These are phyloP conservation scores for Aspergillus transmontanensis DNA, from an alignment of 2,329 filamentous ascomycete genomes.

Conservation along the genomic window DNA sequence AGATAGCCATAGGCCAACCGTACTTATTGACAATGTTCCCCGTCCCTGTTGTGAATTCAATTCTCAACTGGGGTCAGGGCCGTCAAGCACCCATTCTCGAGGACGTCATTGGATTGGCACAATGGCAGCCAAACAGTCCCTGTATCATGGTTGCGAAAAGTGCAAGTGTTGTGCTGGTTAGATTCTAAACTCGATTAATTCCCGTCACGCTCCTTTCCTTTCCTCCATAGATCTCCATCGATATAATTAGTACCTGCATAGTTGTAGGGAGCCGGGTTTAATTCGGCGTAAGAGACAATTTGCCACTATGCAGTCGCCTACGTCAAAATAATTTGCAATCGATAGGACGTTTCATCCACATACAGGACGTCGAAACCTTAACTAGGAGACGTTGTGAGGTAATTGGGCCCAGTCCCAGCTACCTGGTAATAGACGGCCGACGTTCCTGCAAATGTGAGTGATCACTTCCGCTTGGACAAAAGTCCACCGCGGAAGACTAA, in stretches of 20 bases:
- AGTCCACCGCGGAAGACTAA: slow-evolving; percentile 18
- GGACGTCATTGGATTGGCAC: background rate
- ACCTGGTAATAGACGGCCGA: background rate
- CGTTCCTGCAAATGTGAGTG: slow-evolving; percentile 28
- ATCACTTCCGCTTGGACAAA: slow-evolving; percentile 21
- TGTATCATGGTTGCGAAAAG: background rate
- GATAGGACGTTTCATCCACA: background rate
- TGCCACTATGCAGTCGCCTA: background rate
- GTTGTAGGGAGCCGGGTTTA: background rate
- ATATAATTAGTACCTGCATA: background rate
- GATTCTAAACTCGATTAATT: background rate
- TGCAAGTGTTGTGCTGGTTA: background rate
- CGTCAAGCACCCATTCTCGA: background rate
- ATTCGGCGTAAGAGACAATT: background rate
- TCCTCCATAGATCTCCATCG: background rate
- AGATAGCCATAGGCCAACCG: background rate
- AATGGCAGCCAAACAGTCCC: background rate
- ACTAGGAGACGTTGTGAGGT: background rate
- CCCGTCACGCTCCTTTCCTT: background rate
- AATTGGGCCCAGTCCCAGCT: background rate
- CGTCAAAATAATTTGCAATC: background rate
- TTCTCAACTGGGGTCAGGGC: background rate
- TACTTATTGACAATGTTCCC: background rate
- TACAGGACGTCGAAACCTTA: background rate
- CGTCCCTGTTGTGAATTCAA: background rate